phyloP scores from a whole-genome alignment of 192 early-diverging fungal genomes.

The Gamsiella multidivaricata region DNA sequence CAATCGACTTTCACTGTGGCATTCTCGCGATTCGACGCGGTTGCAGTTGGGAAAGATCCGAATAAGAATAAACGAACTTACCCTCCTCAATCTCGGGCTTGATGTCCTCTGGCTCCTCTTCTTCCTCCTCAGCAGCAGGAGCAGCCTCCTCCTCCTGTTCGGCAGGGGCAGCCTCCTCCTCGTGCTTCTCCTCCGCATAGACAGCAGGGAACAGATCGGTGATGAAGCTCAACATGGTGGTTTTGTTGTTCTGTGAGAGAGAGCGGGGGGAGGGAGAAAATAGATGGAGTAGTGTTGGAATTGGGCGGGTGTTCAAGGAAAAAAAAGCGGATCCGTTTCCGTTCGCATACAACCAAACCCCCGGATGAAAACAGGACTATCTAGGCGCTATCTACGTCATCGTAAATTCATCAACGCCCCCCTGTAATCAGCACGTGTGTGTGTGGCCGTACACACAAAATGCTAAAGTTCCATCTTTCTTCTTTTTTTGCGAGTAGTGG shows the following conservation, averaged over 20 bases:
- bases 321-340: slow-evolving; percentile 12
- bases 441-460: too few relatives aligned
- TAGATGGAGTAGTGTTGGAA: neutral
- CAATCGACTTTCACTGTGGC: too few relatives aligned
- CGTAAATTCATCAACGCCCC: too few relatives aligned
- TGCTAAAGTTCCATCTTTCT: too few relatives aligned
- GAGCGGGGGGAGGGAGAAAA: slow-evolving; percentile 1
- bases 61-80: slow-evolving; percentile 35
- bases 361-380: neutral
- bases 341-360: neutral
- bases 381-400: neutral
- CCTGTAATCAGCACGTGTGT: too few relatives aligned
- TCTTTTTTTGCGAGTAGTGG: too few relatives aligned
- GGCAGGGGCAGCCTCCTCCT: slow-evolving; percentile 54
- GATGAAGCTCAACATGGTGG: slow-evolving; percentile 57
- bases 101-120: slow-evolving; percentile 69
- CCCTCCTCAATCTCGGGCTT: slow-evolving; percentile 71
- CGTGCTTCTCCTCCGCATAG: slow-evolving; percentile 69
- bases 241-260: neutral
- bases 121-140: slow-evolving; percentile 54
- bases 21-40: too few relatives aligned
- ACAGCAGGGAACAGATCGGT: slow-evolving; percentile 67
- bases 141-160: slow-evolving; percentile 51
- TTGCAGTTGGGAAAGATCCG: too few relatives aligned
- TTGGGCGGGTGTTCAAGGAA: neutral